Evolutionary conservation across 2,329 filamentous ascomycete genomes (phyloP), one percentile per base, ranked within the genome.

Genomic region (Cordyceps cateniannulata): DNA sequence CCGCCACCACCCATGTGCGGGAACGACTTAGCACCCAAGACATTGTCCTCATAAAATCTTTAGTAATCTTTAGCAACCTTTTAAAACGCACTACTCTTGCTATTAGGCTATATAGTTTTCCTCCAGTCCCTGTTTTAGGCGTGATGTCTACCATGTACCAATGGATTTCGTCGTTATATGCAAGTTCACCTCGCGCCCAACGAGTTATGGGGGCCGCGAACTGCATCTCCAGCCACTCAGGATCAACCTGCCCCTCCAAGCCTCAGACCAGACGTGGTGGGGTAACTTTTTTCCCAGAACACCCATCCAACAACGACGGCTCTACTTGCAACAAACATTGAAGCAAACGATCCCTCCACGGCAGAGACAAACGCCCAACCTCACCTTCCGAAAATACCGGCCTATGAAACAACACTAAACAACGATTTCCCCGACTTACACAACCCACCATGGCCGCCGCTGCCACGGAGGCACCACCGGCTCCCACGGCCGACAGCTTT

Each of bases 401-500:
- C 38, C 12, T 16, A 18, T n/a, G 7, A 42, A 18, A 4, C 38
- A 5, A n/a, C 35, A 42, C 38, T 16, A 35, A 35, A 9, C 8
- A 12, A 9, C 32, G 32, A 3, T 12, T 12, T 12, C 14, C 8
- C 32, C 32, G 32, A 35, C 32, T 35, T 16, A 52, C 38, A 45
- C 25, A 47, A 42, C 38, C 3, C 51, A 24, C 44, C 50, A 61
- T 61, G 59, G 59, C 59, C 42, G 35, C 52, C 44, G 35, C n/a
- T n/a, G n/a, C 38, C 32, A 20, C 20, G 5, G 40, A n/a, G 1
- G 18, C 20, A 1, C 35, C 38, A 1, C 59, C 61, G 20, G 27
- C 20, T 1, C 50, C 56, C 35, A 53, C 61, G 25, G 58, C 65
- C 25, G 67, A 71, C 55, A 63, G 67, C 61, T 79, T 80, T 67